Base-by-base conservation (phyloP, 2,329 filamentous ascomycete species). In the Fusarium sp. region DNA sequence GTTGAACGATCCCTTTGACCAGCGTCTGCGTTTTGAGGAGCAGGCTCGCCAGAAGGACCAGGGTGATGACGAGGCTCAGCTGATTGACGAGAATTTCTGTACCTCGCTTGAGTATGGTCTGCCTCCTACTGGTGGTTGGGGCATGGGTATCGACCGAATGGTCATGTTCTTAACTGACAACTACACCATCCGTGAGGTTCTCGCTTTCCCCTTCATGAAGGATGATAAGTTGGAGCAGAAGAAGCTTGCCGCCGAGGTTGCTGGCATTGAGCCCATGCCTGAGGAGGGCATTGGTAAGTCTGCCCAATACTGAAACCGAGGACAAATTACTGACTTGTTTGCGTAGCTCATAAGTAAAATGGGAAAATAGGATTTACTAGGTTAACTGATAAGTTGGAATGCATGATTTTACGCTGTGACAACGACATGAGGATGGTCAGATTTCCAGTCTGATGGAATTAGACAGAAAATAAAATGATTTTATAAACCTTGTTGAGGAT, bases 181-280 rank as follows among this genome's bases (percentile, higher is more conserved):
- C 85, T 83, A 97, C 86, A 93, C 90, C 77, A 99, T 99, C 82
- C 95, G 96, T 84, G 96, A 99, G 84, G 95, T 98, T 7, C 85
- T 98, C 71, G 91, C 95, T 14, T 99, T 99, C 90, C 96, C 96
- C 16, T 95, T 98, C 85, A 97, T 99, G 94, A 97, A 97, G 90
- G 93, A 95, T 21, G 76, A 78, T 21, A 73, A 70, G 66, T 31
- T 61, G 56, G 93, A 95, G 78, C 84, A 87, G 68, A 85, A 85
- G 80, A 87, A 85, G 80, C 77, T 82, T 67, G 83, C 76, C 15
- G 76, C 76, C 10, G 76, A 78, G 69, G 73, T 76, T 35, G 76
- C 60, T 55, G 75, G 75, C 46, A 76, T 78, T 60, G 76, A 78
- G 66, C 76, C 76, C 29, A 21, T 78, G 39, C 76, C 76, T 21